Conservation (phyloP, 495 filamentous ascomycete species). For the Talaromyces nanjingensis region DNA sequence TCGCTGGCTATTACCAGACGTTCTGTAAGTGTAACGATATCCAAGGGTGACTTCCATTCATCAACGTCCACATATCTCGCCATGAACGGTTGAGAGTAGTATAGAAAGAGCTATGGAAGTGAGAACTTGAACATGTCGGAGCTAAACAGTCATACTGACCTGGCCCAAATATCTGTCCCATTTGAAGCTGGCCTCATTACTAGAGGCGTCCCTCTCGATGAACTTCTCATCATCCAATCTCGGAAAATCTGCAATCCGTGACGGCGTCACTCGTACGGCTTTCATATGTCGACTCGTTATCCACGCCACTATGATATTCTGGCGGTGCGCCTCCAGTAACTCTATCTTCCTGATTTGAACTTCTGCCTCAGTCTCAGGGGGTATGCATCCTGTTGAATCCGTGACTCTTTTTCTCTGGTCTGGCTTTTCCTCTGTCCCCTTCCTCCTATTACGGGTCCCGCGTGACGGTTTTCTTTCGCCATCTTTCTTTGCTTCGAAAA, state of each 20-base stretch:
- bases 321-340: slow-evolving; percentile 25
- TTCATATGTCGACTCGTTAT: slow-evolving; percentile 34
- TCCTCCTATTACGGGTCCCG: not conserved
- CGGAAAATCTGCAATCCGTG: slow-evolving; percentile 19
- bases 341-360: slow-evolving; percentile 15
- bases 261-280: slow-evolving; percentile 26
- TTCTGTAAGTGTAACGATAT: slow-evolving; percentile 28
- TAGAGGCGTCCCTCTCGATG: slow-evolving; percentile 16
- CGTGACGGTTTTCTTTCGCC: not conserved
- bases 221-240: slow-evolving; percentile 16
- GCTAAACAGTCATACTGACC: slow-evolving; percentile 15
- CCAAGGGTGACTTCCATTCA: slow-evolving; percentile 24
- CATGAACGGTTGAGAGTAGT: slow-evolving; percentile 30
- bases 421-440: too few species aligned
- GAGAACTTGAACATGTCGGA: not conserved
- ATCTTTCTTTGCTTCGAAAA: slow-evolving; percentile 16
- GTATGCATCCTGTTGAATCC: not conserved
- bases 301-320: slow-evolving; percentile 31
- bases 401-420: not conserved
- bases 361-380: not conserved
- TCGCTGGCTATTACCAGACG: slow-evolving; percentile 36
- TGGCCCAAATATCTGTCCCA: slow-evolving; percentile 34
- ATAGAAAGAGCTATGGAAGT: slow-evolving; percentile 27
- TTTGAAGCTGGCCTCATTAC: slow-evolving; percentile 14
- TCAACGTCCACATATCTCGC: slow-evolving; percentile 39